These are phyloP conservation scores for Pleurotus djamor DNA, from an alignment of 768 basidiomycete genomes.

Conservation along the genomic window DNA sequence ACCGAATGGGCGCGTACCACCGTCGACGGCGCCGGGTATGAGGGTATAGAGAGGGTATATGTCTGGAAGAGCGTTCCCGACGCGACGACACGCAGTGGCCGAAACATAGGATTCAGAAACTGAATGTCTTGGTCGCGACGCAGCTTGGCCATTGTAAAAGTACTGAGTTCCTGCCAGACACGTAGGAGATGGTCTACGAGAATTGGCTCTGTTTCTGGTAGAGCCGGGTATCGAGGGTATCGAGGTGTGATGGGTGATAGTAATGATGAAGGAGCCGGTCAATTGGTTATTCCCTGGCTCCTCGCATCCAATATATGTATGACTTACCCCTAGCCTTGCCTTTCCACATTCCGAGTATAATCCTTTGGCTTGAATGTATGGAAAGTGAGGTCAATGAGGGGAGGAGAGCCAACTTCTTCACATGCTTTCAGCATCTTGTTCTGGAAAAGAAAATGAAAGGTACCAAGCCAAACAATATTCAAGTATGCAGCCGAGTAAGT, in stretches of 20 bases:
- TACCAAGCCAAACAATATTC: not conserved
- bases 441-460: not conserved
- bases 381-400: no score
- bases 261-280: not conserved
- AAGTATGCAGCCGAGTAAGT: not conserved
- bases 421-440: not conserved
- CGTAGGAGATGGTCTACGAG: conserved; percentile 1
- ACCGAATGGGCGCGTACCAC: conserved; percentile 74
- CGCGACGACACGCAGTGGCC: conserved; percentile 69
- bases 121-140: conserved; percentile 25
- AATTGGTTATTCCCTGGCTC: not conserved
- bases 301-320: not conserved
- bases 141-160: conserved; percentile 38
- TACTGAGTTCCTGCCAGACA: conserved; percentile 4
- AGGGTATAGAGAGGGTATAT: conserved; percentile 62
- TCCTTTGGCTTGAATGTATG: not conserved
- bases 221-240: not conserved
- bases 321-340: conserved; percentile 7
- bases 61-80: conserved; percentile 81
- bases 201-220: not conserved
- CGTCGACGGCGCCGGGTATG: conserved; percentile 55
- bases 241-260: not conserved
- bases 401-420: not conserved
- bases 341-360: not conserved
- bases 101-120: conserved; percentile 15